Conservation (phyloP, 202 grass and related monocot genomes). For the Alloteropsis angusta region DNA sequence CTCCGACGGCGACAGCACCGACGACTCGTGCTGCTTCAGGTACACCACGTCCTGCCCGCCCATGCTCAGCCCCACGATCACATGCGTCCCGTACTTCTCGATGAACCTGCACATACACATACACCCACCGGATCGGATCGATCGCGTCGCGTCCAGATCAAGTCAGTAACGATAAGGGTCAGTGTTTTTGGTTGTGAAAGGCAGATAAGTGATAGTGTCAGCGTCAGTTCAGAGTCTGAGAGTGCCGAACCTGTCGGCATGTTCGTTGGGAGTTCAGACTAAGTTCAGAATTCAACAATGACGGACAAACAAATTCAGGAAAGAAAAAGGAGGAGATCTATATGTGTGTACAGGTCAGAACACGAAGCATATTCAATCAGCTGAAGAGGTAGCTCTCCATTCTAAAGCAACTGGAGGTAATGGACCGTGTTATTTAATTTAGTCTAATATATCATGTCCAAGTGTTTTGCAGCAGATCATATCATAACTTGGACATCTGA, state of each 20-base stretch:
- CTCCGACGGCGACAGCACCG: slow-evolving; percentile 48
- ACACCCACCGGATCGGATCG: not conserved
- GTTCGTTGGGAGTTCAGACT: slow-evolving; percentile 9
- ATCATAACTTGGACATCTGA: slow-evolving; percentile 14
- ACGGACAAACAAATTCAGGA: not conserved
- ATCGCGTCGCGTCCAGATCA: not conserved
- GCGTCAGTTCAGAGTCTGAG: slow-evolving; percentile 16
- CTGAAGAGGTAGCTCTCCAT: not conserved
- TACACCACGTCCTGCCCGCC: slow-evolving; percentile 89
- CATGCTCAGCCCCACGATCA: slow-evolving; percentile 77
- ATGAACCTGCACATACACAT: slow-evolving; percentile 49
- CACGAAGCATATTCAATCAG: not conserved
- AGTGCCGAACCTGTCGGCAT: slow-evolving; percentile 19
- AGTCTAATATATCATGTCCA: not conserved
- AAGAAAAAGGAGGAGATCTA: not conserved
- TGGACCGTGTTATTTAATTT: not conserved
- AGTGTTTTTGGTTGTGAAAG: not conserved
- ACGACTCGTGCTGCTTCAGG: slow-evolving; percentile 66
- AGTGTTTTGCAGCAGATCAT: not conserved
- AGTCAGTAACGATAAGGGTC: not conserved
- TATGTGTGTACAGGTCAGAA: not conserved
- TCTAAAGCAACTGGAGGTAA: not conserved
- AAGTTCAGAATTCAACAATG: slow-evolving; percentile 30
- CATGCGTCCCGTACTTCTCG: slow-evolving; percentile 81
- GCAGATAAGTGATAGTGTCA: not conserved